Percentiles rank a stretch among this genome's conserved stretches.
phyloP scores from a whole-genome alignment of 1,284 basidiomycete genomes.

The Moesziomyces aphidis region DNA sequence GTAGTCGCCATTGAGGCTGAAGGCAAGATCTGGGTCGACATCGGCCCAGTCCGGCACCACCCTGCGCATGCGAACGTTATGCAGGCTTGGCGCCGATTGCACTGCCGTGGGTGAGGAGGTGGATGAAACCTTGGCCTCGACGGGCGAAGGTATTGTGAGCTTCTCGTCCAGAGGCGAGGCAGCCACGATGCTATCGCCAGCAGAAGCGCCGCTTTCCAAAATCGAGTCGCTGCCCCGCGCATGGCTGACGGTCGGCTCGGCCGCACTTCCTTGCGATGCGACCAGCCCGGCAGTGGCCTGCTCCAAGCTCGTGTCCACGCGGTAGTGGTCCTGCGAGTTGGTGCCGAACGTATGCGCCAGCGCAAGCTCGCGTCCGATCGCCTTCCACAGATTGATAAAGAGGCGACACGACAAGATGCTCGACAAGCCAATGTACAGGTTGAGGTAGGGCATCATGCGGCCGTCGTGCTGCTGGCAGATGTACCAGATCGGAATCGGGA shows the following conservation, averaged over 20 bases:
- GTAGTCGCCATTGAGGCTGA: slow-evolving; percentile 42
- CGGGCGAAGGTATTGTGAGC: not conserved
- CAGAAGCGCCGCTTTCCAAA: not conserved
- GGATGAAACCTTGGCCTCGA: slow-evolving; percentile 7
- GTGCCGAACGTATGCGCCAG: slow-evolving; percentile 40
- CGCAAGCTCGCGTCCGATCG: slow-evolving; percentile 45
- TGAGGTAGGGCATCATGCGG: slow-evolving; percentile 48
- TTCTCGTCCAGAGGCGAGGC: slow-evolving; percentile 24
- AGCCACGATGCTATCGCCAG: slow-evolving; percentile 5
- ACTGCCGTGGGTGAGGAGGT: slow-evolving; percentile 5
- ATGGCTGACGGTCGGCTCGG: slow-evolving; percentile 1
- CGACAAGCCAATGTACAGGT: slow-evolving; percentile 44
- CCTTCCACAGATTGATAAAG: slow-evolving; percentile 53
- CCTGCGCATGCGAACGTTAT: slow-evolving; percentile 14
- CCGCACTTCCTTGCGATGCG: slow-evolving; percentile 10
- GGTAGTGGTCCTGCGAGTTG: slow-evolving; percentile 30
- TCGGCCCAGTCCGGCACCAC: slow-evolving; percentile 49
- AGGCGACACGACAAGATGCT: slow-evolving; percentile 46
- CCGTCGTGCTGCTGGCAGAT: slow-evolving; percentile 34
- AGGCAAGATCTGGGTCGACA: slow-evolving; percentile 45
- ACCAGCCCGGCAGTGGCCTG: slow-evolving; percentile 30
- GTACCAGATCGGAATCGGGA: slow-evolving; percentile 49
- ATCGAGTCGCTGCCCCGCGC: slow-evolving; percentile 13
- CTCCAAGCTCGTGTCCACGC: slow-evolving; percentile 29
- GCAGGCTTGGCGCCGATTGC: slow-evolving; percentile 13